Conservation (phyloP, 305 asterid genomes). For the Ilex paraguariensis region DNA sequence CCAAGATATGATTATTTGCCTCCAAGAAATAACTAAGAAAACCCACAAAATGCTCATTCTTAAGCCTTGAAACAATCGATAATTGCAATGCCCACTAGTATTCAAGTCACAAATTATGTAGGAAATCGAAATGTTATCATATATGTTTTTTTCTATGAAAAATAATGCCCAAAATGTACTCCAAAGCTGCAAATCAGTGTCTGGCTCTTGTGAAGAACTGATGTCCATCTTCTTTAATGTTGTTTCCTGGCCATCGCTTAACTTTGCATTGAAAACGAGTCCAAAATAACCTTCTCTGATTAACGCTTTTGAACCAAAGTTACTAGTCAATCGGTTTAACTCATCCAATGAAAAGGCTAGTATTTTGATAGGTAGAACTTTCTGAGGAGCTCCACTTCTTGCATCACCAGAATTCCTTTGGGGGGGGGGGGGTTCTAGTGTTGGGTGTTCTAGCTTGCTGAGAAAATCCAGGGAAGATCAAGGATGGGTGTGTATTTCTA, state of each 20-base stretch:
- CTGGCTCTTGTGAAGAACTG: slow-evolving; percentile 58
- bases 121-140: background rate
- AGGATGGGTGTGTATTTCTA: no score
- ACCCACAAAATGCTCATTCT: slow-evolving; percentile 57
- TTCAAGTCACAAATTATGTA: background rate
- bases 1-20: slow-evolving; percentile 48
- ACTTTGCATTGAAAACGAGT: slow-evolving; percentile 55
- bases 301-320: slow-evolving; percentile 63
- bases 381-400: slow-evolving; percentile 58
- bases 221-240: slow-evolving; percentile 80
- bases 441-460: no score
- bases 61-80: slow-evolving; percentile 68
- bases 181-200: slow-evolving; percentile 64
- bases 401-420: slow-evolving; percentile 39
- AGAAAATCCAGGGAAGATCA: no score
- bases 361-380: slow-evolving; percentile 64
- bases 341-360: slow-evolving; percentile 61
- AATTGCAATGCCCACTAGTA: slow-evolving; percentile 32
- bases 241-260: slow-evolving; percentile 39
- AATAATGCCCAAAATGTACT: slow-evolving; percentile 4
- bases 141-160: no score
- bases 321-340: slow-evolving; percentile 50
- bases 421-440: no score
- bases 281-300: slow-evolving; percentile 97
- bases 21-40: slow-evolving; percentile 75